A percentile compares a stretch with the other conserved stretches of the same genome.
Conservation (phyloP, 495 filamentous ascomycete genomes). For the Annulohypoxylon bovei region DNA sequence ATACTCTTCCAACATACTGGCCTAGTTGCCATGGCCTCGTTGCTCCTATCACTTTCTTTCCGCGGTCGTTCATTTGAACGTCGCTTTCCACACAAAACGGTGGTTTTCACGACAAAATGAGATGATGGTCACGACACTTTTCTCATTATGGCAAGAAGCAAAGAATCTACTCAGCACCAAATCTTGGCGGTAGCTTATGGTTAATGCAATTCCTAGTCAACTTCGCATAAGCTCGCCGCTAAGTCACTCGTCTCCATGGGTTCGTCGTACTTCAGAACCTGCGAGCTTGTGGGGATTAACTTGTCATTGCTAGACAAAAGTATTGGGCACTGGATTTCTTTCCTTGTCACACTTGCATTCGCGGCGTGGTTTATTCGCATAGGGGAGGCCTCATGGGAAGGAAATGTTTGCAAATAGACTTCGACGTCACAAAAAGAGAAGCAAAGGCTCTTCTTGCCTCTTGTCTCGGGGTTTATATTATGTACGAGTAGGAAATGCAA, state of each 20-base stretch:
- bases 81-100: slow-evolving; percentile 12
- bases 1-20: neutral
- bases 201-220: neutral
- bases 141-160: slow-evolving; percentile 8
- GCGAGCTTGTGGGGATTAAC: neutral
- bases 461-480: slow-evolving; percentile 30
- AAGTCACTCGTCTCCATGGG: slow-evolving; percentile 2
- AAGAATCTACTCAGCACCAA: neutral
- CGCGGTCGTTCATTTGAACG: slow-evolving; percentile 11
- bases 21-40: slow-evolving; percentile 1
- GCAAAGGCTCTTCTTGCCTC: slow-evolving; percentile 30
- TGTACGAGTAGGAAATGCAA: slow-evolving; percentile 40
- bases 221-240: slow-evolving; percentile 11
- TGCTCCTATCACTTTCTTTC: slow-evolving; percentile 1
- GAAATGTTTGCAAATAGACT: slow-evolving; percentile 45
- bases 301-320: slow-evolving; percentile 44
- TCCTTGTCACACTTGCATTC: slow-evolving; percentile 46
- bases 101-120: slow-evolving; percentile 3
- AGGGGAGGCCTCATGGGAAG: slow-evolving; percentile 38
- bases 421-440: slow-evolving; percentile 45
- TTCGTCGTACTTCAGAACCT: slow-evolving; percentile 5
- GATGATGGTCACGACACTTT: neutral
- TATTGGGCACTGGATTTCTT: slow-evolving; percentile 31
- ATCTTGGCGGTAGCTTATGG: neutral
- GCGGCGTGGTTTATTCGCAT: slow-evolving; percentile 44